Percentiles rank a stretch among this genome's conserved stretches.
Conservation (phyloP, 2,329 filamentous ascomycete genomes). For the Dendryphion nanum region DNA sequence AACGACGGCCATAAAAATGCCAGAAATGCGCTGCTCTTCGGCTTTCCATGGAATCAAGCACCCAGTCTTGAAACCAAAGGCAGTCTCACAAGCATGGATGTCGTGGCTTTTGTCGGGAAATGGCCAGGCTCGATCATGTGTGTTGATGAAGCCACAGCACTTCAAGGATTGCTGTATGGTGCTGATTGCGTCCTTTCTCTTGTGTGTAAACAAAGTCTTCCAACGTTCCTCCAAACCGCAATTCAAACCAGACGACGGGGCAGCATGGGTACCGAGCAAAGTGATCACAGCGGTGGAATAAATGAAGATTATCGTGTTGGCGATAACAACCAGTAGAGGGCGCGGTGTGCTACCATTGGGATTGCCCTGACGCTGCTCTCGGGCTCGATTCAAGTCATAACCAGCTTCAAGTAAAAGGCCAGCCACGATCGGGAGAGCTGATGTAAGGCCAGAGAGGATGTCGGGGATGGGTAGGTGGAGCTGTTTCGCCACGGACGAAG, state of each 20-base stretch:
- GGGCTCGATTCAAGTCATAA: constrained; percentile 32
- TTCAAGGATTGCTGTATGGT: constrained; percentile 63
- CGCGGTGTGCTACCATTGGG: constrained; percentile 33
- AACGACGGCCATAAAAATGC: constrained; percentile 54
- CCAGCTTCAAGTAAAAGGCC: constrained; percentile 44
- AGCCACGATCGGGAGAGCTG: constrained; percentile 43
- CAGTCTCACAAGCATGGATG: constrained; percentile 44
- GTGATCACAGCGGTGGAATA: constrained; percentile 47
- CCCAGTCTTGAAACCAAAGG: constrained; percentile 46
- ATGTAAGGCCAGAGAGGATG: constrained; percentile 40
- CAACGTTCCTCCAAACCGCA: constrained; percentile 60
- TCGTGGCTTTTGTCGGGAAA: constrained; percentile 46
- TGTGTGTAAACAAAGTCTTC: constrained; percentile 52
- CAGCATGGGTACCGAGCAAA: constrained; percentile 44
- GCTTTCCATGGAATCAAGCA: constrained; percentile 59
- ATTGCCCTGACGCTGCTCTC: constrained; percentile 26
- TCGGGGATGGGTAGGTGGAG: constrained; percentile 45
- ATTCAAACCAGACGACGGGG: constrained; percentile 38
- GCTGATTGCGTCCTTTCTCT: constrained; percentile 53
- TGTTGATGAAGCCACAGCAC: constrained; percentile 64
- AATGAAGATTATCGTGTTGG: constrained; percentile 39
- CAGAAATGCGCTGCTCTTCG: constrained; percentile 54
- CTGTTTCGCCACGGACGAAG: constrained; percentile 24
- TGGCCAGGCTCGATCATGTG: constrained; percentile 62
- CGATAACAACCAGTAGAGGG: constrained; percentile 38